Evolutionary conservation across 2,329 filamentous ascomycete species (phyloP).

Genomic region (Pseudogymnoascus destructans): DNA sequence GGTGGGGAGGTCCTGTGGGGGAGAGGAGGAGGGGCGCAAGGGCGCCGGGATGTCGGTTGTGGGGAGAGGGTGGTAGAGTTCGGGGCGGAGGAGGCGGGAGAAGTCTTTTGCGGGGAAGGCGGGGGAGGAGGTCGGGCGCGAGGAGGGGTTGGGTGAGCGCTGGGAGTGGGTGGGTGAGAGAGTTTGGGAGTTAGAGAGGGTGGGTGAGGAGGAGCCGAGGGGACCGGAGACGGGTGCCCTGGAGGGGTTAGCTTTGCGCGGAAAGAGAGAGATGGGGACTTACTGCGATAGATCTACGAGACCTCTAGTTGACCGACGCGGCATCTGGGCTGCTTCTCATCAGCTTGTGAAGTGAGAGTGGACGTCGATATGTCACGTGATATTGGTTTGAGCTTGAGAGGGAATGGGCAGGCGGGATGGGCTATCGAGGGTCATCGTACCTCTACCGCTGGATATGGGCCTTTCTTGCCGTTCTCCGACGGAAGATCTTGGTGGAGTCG

Average conservation of each 20-base stretch:
- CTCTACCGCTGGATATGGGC: not conserved
- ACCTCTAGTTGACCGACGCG: constrained; percentile 60
- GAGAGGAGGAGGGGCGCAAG: constrained; percentile 52
- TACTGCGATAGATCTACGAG: constrained; percentile 68
- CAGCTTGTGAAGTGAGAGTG: constrained; percentile 4
- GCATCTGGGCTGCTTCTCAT: constrained; percentile 19
- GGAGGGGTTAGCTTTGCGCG: constrained; percentile 8
- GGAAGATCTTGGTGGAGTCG: constrained; percentile 2
- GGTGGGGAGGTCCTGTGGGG: constrained; percentile 50
- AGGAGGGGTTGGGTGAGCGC: constrained; percentile 19
- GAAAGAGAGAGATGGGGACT: constrained; percentile 24
- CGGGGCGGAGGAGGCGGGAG: constrained; percentile 62
- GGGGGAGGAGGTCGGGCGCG: constrained; percentile 23
- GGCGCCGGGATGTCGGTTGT: constrained; percentile 45
- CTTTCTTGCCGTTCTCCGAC: not conserved
- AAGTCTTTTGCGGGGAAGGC: constrained; percentile 53
- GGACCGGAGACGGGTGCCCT: constrained; percentile 16
- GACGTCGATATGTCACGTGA: not conserved
- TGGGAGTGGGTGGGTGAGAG: constrained; percentile 19
- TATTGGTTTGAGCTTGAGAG: not conserved
- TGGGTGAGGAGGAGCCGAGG: constrained; percentile 17
- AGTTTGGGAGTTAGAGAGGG: constrained; percentile 16
- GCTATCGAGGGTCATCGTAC: not conserved
- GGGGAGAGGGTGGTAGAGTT: constrained; percentile 72
- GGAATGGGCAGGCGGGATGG: not conserved